Base-by-base conservation (phyloP, 2,329 filamentous ascomycete genomes). In the Verticillium tricorpus region DNA sequence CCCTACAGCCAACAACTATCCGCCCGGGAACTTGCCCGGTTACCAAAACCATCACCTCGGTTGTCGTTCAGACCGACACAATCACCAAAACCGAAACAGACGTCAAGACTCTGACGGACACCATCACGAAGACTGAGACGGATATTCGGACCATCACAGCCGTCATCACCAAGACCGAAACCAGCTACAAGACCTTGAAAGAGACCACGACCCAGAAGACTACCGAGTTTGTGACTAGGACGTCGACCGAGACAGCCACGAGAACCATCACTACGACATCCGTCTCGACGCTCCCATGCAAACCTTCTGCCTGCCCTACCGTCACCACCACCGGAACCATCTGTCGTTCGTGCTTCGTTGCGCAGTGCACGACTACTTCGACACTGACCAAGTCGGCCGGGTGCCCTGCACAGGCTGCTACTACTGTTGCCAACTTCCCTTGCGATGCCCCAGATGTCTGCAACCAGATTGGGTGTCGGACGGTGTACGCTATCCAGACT, bases 291-390 rank as follows among this genome's bases (percentile, higher is more conserved):
- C 50, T 56, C 4, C 60, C 60, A 2, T 62, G 58, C 52, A 45
- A 56, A 5, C 50, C n/a, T 39, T 28, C 15, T 34, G 55, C 34
- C 17, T 76, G 74, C 25, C 73, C 74, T 11, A 75, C 73, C 15
- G 68, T 76, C 11, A 75, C 72, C 0, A 57, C 67, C 8, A 73
- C 70, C 12, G 59, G 64, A 2, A 69, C 69, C 17, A 63, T 69
- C 25, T 77, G 75, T 66, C 68, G 69, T 19, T 74, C 71, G 5
- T 77, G 75, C 61, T 61, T 71, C 1, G 63, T 71, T 15, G 70
- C 70, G 7, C 56, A 68, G 58, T 77, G 75, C 45, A 61, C 75
- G 32, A 64, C 45, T 5, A 37, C 71, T 12, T 64, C 65, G 32
- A 74, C 72, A 4, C 60, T 76, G 14, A 72, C 67, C 9, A 72